Percentiles rank a stretch among this genome's conserved stretches.
These are phyloP conservation scores for Malus hybrid DNA, from an alignment of 331 rosid species.

Conservation along the genomic window DNA sequence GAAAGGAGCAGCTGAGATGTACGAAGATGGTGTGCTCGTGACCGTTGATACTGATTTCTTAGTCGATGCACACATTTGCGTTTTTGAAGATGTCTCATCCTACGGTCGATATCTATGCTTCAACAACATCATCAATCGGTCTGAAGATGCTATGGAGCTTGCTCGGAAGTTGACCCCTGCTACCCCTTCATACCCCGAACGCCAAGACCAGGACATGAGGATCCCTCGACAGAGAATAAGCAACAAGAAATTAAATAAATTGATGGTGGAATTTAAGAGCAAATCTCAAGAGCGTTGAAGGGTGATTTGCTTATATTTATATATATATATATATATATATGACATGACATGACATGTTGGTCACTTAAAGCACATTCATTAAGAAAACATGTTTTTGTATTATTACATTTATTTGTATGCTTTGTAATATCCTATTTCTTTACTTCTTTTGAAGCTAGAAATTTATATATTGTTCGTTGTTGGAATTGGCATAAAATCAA, in stretches of 20 bases:
- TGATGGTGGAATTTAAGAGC: slow-evolving; percentile 53
- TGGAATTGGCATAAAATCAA: too few relatives aligned
- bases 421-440: too few relatives aligned
- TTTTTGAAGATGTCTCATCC: slow-evolving; percentile 66
- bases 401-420: too few relatives aligned
- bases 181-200: slow-evolving; percentile 29
- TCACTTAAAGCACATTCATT: too few relatives aligned
- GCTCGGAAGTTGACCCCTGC: slow-evolving; percentile 49
- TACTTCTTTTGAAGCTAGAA: too few relatives aligned
- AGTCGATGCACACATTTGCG: slow-evolving; percentile 58
- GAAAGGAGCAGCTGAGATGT: slow-evolving; percentile 97
- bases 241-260: slow-evolving; percentile 79
- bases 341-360: too few relatives aligned
- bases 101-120: slow-evolving; percentile 85
- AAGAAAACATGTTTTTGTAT: too few relatives aligned
- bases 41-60: slow-evolving; percentile 59
- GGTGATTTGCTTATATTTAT: neutral
- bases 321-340: too few relatives aligned
- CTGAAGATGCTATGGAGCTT: slow-evolving; percentile 54
- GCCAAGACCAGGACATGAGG: slow-evolving; percentile 31
- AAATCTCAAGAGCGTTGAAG: slow-evolving; percentile 15
- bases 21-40: slow-evolving; percentile 72
- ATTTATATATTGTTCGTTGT: too few relatives aligned
- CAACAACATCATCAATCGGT: slow-evolving; percentile 49
- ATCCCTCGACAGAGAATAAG: slow-evolving; percentile 60